Conservation (phyloP, 1,284 basidiomycete genomes). For the Moniliophthora roreri region DNA sequence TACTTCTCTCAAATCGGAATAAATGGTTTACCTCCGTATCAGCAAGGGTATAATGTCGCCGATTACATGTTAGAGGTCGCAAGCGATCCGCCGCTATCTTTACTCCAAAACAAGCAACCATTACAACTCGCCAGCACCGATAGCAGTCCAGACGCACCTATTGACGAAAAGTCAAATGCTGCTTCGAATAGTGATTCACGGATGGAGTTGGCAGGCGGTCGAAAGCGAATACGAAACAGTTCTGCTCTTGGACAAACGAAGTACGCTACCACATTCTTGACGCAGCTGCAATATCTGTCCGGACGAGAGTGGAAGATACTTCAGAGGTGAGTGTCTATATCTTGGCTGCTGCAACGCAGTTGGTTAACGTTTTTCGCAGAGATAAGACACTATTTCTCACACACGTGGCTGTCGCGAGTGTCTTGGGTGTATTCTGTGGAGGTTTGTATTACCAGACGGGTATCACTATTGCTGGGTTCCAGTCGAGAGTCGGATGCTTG, state of each 20-base stretch:
- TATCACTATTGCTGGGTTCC: conserved; percentile 85
- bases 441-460: conserved; percentile 83
- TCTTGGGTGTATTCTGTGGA: conserved; percentile 82
- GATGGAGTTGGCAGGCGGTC: background rate
- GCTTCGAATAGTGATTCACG: background rate
- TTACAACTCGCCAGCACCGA: background rate
- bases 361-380: conserved; percentile 32
- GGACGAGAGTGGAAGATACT: conserved; percentile 84
- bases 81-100: conserved; percentile 52
- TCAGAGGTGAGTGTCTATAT: conserved; percentile 46
- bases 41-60: conserved; percentile 83
- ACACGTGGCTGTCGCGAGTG: conserved; percentile 65
- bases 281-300: conserved; percentile 78
- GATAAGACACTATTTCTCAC: conserved; percentile 83
- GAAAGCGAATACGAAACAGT: conserved; percentile 10
- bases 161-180: background rate
- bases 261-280: conserved; percentile 80
- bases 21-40: conserved; percentile 36
- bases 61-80: conserved; percentile 89
- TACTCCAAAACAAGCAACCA: conserved; percentile 33
- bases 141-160: background rate
- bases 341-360: background rate
- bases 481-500: conserved; percentile 85
- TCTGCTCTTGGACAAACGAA: conserved; percentile 16
- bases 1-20: conserved; percentile 51